Base-by-base conservation (phyloP, 495 filamentous ascomycete species). In the Rhypophila decipiens region DNA sequence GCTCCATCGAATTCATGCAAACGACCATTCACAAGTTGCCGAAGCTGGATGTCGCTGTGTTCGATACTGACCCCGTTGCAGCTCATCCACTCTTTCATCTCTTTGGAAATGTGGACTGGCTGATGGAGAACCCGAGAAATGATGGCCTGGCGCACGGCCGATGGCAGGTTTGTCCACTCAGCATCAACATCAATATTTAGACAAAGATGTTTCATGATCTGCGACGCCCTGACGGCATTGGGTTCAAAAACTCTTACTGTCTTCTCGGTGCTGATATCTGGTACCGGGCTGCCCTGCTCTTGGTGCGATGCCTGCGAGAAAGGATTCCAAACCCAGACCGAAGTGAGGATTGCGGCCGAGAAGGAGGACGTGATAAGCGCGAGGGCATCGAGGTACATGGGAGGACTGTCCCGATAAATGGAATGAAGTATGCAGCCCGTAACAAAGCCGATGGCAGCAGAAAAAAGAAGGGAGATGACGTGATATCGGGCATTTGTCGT, bases 401-500 rank as follows among this genome's bases (percentile, higher is more conserved):
- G 29, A 4, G 24, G 33, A 2, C 34, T 15, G 17, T 29, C 41
- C n/a, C 22, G 1, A n/a, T 36, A 43, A n/a, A 50, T 21, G 3
- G 15, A 24, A 20, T 51, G 55, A 2, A 64, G 39, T 1, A 56
- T 29, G 13, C 55, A 56, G 10, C 60, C 60, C 0, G 49, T 31
- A 11, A 44, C 19, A 23, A 56, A 64, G 3, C 60, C 60, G 13
- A 50, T 24, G 13, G 51, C 40, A n/a, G 59, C 60, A 0, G 58
- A 51, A 1, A 35, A 29, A 4, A 62, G 40, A 22, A 62, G 50
- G 0, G 56, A 53, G 0, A 24, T n/a, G n/a, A 62, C 42, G 24
- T 64, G 60, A 2, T 41, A 41, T 29, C 20, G 33, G 31, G 49
- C 20, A 27, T 61, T 46, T 7, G 48, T 57, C 5, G 60, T 64